Evolutionary conservation across 1,139 yeast genomes (phyloP).

Genomic region (Geotrichum cucujoidarum): DNA sequence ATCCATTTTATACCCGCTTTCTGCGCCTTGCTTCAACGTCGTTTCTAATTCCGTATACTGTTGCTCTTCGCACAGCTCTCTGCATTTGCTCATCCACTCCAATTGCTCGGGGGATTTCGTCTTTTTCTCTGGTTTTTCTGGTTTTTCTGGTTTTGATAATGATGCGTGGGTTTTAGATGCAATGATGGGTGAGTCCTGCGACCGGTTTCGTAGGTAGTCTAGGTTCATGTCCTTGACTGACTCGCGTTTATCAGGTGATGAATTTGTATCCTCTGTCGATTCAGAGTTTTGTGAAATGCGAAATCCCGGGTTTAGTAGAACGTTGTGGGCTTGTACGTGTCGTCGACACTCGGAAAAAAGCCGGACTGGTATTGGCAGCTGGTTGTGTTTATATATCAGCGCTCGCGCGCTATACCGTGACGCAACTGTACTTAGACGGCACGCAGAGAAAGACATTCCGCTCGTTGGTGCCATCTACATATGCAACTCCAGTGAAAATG

Average conservation of each 20-base stretch:
- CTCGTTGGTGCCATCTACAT: slow-evolving; percentile 7
- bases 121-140: background rate
- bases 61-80: background rate
- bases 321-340: background rate
- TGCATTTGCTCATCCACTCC: slow-evolving; percentile 4
- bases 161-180: background rate
- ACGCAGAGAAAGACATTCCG: slow-evolving; percentile 5
- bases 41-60: background rate
- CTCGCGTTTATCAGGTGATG: background rate
- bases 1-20: slow-evolving; percentile 1
- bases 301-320: background rate
- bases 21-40: background rate
- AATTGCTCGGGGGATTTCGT: background rate
- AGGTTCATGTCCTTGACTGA: slow-evolving; percentile 1
- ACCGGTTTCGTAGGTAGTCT: slow-evolving; percentile 4
- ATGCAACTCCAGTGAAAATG: too few species aligned
- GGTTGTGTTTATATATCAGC: too few species aligned
- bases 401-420: too few species aligned
- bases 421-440: too few species aligned
- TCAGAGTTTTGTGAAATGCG: background rate
- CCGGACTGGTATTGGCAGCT: too few species aligned
- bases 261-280: background rate
- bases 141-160: background rate
- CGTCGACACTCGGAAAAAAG: background rate
- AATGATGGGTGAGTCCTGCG: slow-evolving; percentile 7